Evolutionary conservation across 2,329 filamentous ascomycete genomes (phyloP), one percentile per base, ranked within the genome.

Genomic region (Apiospora koreana): DNA sequence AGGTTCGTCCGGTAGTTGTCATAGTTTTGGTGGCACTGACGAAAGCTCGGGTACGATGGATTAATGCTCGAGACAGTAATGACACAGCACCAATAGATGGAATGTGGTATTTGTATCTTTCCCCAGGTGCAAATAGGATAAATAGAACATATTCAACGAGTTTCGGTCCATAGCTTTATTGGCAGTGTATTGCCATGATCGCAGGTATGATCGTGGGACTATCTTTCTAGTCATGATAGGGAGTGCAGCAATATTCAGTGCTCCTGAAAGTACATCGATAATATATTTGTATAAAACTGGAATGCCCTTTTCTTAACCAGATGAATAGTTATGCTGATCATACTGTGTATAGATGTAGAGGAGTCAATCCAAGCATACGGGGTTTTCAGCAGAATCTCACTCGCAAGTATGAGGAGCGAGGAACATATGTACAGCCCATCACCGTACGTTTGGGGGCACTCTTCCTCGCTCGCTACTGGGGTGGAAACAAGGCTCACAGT

Each of bases 21-120:
- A n/a, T n/a, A n/a, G n/a, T n/a, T n/a, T n/a, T n/a, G n/a, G n/a
- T n/a, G n/a, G n/a, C n/a, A n/a, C n/a, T n/a, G 18, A 79, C 73
- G 85, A 85, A 71, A 73, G 72, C 65, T 80, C 84, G 71, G 93
- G 93, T 87, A 96, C 95, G 91, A 87, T 43, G 91, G 82, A 93
- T 18, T 14, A 46, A 46, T n/a, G 18, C 6, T 6, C 7, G 9
- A 46, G 43, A 21, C 21, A 21, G 43, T 7, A 46, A 3, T n/a
- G 1, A 21, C 28, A 28, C n/a, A 50, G 28, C 12, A 28, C 23
- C 23, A 28, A 50, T 28, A 28, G 23, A 16, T 50, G 46, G 46
- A 5, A 25, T 16, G 16, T 16, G 46, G 12, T 14, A 7, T 28
- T 1, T 50, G 23, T 28, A 50, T 31, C 31, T 16, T 54, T 31